phyloP scores from a whole-genome alignment of 1,284 basidiomycete species.

The Ceratobasidium sp. region DNA sequence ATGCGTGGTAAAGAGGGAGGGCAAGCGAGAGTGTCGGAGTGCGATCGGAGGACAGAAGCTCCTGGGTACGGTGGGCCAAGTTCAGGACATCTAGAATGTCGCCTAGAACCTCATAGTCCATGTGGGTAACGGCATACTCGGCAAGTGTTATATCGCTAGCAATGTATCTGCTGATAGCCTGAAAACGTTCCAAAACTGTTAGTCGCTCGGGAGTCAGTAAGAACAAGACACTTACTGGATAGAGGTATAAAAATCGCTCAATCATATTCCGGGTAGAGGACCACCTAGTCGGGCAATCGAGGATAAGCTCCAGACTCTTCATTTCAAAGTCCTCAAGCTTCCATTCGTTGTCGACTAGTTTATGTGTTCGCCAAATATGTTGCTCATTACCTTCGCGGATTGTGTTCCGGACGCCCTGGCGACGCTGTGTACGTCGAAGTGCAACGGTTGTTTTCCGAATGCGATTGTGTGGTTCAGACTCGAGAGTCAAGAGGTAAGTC shows the following conservation, averaged over 20 bases:
- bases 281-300: constrained; percentile 40
- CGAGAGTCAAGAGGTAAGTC: neutral
- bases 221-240: constrained; percentile 35
- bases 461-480: constrained; percentile 2
- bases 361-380: neutral
- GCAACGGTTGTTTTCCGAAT: constrained; percentile 18
- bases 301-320: constrained; percentile 26
- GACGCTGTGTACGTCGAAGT: constrained; percentile 25
- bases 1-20: constrained; percentile 30
- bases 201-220: neutral
- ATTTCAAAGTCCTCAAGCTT: constrained; percentile 10
- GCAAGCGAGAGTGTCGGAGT: constrained; percentile 44
- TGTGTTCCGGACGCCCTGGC: constrained; percentile 10
- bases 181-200: neutral
- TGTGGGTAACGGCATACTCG: neutral
- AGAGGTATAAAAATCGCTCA: constrained; percentile 40
- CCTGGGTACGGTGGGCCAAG: constrained; percentile 37
- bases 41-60: constrained; percentile 45
- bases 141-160: neutral
- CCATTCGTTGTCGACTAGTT: constrained; percentile 1
- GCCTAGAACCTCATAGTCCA: constrained; percentile 24
- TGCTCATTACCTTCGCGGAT: constrained; percentile 19
- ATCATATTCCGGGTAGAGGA: constrained; percentile 41
- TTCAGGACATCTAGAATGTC: constrained; percentile 27
- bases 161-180: constrained; percentile 36